phyloP scores from a whole-genome alignment of 2,329 filamentous ascomycete species.

The Beauveria sp. region DNA sequence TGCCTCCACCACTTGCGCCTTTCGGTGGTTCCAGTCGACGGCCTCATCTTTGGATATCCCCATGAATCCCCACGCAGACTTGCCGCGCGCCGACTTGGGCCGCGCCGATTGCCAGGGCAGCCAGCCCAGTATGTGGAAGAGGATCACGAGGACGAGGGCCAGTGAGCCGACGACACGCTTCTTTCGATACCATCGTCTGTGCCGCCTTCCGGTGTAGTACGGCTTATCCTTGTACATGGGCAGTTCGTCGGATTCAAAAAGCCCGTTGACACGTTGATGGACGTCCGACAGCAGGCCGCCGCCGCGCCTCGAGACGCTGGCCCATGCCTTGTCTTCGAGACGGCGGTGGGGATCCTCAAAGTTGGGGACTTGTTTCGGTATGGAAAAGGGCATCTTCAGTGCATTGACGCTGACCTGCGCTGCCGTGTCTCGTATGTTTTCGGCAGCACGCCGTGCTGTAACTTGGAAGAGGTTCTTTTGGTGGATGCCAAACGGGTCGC shows the following conservation, averaged over 20 bases:
- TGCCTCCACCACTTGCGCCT: conserved; percentile 77
- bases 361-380: conserved; percentile 63
- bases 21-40: conserved; percentile 69
- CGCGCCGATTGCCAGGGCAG: conserved; percentile 36
- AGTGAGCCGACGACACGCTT: conserved; percentile 52
- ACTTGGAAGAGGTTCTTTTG: conserved; percentile 39
- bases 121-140: conserved; percentile 66
- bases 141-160: conserved; percentile 44
- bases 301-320: conserved; percentile 31
- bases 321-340: conserved; percentile 61
- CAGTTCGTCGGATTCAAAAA: conserved; percentile 54
- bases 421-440: conserved; percentile 38
- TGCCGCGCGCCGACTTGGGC: conserved; percentile 25
- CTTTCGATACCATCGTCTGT: conserved; percentile 52
- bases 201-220: conserved; percentile 56
- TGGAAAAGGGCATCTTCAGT: conserved; percentile 55
- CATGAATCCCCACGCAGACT: conserved; percentile 52
- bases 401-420: conserved; percentile 42
- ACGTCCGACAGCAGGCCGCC: conserved; percentile 42
- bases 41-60: conserved; percentile 38
- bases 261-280: conserved; percentile 53
- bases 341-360: conserved; percentile 58
- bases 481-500: conserved; percentile 38
- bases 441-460: conserved; percentile 37
- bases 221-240: conserved; percentile 99